Evolutionary conservation across 352 stramenopile genomes (phyloP).

Genomic region (Discostella stelligera): DNA sequence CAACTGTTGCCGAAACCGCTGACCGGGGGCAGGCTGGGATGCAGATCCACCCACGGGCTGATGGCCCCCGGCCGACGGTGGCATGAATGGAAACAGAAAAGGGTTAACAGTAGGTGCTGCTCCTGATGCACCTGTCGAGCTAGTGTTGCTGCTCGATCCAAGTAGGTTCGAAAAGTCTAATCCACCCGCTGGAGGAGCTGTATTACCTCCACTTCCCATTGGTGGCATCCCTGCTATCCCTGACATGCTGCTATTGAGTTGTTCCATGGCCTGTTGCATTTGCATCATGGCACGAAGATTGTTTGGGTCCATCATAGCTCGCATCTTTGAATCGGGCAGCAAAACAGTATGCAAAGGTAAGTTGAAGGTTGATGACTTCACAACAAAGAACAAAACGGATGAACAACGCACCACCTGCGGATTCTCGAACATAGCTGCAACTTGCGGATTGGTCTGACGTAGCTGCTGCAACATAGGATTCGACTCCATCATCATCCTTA

Average conservation of each 20-base stretch:
- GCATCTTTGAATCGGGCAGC: constrained; percentile 40
- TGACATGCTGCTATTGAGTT: constrained; percentile 39
- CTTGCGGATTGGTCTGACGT: constrained; percentile 62
- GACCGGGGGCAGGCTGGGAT: constrained; percentile 55
- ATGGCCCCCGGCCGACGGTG: constrained; percentile 11
- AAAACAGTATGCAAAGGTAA: background rate
- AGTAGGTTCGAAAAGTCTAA: constrained; percentile 76
- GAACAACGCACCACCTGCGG: constrained; percentile 51
- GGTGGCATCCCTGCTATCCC: constrained; percentile 31
- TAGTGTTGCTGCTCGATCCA: constrained; percentile 6
- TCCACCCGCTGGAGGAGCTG: constrained; percentile 21
- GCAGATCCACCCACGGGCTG: constrained; percentile 7
- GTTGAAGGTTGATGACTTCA: background rate
- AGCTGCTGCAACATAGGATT: constrained; percentile 79
- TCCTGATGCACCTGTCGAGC: constrained; percentile 7
- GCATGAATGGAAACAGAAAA: constrained; percentile 41
- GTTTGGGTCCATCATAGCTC: constrained; percentile 77
- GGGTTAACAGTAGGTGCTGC: constrained; percentile 27
- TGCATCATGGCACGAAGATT: constrained; percentile 71
- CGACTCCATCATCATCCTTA: constrained; percentile 62
- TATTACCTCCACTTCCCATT: background rate
- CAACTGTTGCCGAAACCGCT: constrained; percentile 72
- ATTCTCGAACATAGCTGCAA: constrained; percentile 58
- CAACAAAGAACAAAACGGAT: constrained; percentile 8
- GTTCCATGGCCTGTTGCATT: constrained; percentile 66